A percentile compares a stretch with the other conserved stretches of the same genome.
Conservation (phyloP, 306 rosid genomes). For the Crataegus laevigata region DNA sequence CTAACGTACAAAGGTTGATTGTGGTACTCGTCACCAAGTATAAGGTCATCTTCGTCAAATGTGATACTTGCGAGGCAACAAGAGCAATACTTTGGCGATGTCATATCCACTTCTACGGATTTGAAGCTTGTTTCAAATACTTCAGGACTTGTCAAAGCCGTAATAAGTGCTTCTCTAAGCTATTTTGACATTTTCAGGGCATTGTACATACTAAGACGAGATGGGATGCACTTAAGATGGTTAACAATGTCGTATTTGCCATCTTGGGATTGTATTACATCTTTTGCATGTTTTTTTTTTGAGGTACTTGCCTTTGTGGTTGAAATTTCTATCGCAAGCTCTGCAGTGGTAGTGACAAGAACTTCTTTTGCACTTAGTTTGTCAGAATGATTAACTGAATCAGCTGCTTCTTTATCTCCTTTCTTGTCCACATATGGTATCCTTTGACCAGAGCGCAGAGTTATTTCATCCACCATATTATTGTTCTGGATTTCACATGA, state of each 20-base stretch:
- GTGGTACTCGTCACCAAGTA: too few species aligned
- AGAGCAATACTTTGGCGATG: neutral
- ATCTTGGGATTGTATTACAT: neutral
- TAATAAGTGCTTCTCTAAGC: neutral
- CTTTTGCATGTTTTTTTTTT: too few species aligned
- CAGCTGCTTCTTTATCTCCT: too few species aligned
- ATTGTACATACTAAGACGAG: neutral
- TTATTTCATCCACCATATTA: too few species aligned
- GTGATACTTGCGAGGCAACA: neutral
- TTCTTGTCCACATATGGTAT: too few species aligned
- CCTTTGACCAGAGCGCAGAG: too few species aligned
- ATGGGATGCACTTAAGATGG: neutral
- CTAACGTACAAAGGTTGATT: neutral
- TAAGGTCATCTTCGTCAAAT: neutral
- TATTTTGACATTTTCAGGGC: neutral
- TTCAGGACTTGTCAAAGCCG: neutral
- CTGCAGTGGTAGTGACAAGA: too few species aligned
- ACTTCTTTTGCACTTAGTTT: too few species aligned
- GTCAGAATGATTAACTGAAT: too few species aligned
- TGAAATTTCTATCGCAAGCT: too few species aligned
- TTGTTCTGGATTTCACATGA: too few species aligned
- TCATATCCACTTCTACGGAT: accelerated
- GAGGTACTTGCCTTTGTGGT: neutral
- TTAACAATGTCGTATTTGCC: neutral
- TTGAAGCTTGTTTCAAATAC: neutral